Evolutionary conservation across 768 basidiomycete species (phyloP).

Genomic region (Piloderma croceum): DNA sequence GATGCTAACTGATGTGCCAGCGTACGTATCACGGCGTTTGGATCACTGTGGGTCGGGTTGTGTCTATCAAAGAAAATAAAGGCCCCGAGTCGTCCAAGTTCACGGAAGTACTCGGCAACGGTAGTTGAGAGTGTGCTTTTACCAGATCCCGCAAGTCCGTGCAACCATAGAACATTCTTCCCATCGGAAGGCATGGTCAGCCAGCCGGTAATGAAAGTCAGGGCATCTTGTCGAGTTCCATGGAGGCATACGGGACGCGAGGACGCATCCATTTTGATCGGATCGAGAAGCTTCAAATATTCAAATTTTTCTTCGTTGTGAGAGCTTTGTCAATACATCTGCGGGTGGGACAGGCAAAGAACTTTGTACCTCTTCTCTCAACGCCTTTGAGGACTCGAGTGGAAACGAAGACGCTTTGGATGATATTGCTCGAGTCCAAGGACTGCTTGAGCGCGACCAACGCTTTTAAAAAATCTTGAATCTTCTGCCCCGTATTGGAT

Average conservation of each 20-base stretch:
- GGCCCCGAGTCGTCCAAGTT: constrained; percentile 29
- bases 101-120: constrained; percentile 27
- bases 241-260: constrained; percentile 24
- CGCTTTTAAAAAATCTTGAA: constrained; percentile 15
- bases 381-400: constrained; percentile 25
- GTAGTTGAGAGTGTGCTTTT: constrained; percentile 34
- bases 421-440: constrained; percentile 17
- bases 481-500: constrained; percentile 10
- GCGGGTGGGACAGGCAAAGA: neutral
- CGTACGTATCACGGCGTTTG: constrained; percentile 27
- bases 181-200: constrained; percentile 12
- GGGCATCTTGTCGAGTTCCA: constrained; percentile 25
- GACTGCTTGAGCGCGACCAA: constrained; percentile 23
- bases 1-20: constrained; percentile 29
- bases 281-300: constrained; percentile 22
- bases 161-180: constrained; percentile 24
- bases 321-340: neutral
- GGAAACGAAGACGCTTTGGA: constrained; percentile 21
- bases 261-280: constrained; percentile 25
- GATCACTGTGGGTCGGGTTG: constrained; percentile 23
- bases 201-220: constrained; percentile 22
- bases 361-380: constrained; percentile 16
- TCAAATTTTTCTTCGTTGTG: no score
- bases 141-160: constrained; percentile 28
- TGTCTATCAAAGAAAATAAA: constrained; percentile 31